Percentiles rank a stretch among this genome's conserved stretches.
Conservation (phyloP, 2,329 filamentous ascomycete genomes). For the Aspergillus hortae region DNA sequence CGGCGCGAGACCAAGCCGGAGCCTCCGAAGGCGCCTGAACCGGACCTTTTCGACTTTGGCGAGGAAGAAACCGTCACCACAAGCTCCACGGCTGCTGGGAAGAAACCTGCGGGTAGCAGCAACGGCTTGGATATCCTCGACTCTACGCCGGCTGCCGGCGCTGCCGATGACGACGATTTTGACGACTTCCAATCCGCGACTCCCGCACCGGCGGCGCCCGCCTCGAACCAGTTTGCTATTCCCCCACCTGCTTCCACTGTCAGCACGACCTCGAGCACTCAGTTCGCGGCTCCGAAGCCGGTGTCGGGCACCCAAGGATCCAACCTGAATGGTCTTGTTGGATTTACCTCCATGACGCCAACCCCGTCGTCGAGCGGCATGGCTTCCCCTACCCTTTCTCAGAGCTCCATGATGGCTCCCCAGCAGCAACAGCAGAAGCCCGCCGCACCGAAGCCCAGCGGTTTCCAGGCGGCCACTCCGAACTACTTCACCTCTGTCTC, state of each 20-base stretch:
- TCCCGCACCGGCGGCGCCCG: slow-evolving; percentile 38
- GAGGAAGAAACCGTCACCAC: slow-evolving; percentile 65
- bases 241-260: slow-evolving; percentile 47
- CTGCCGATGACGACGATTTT: slow-evolving; percentile 72
- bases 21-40: slow-evolving; percentile 71
- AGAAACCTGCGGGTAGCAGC: slow-evolving; percentile 38
- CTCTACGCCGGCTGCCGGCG: slow-evolving; percentile 34
- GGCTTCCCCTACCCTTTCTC: slow-evolving; percentile 56
- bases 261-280: slow-evolving; percentile 52
- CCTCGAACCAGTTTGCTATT: slow-evolving; percentile 38
- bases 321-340: slow-evolving; percentile 75
- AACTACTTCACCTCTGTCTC: slow-evolving; percentile 92
- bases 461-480: slow-evolving; percentile 73
- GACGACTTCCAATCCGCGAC: slow-evolving; percentile 94
- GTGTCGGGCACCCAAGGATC: slow-evolving; percentile 77
- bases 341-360: slow-evolving; percentile 77
- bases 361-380: slow-evolving; percentile 54
- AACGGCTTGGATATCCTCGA: slow-evolving; percentile 48
- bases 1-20: slow-evolving; percentile 57
- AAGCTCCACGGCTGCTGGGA: slow-evolving; percentile 39
- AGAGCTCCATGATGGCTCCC: slow-evolving; percentile 32
- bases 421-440: slow-evolving; percentile 37
- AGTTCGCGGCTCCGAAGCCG: slow-evolving; percentile 79
- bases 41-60: slow-evolving; percentile 84
- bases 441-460: slow-evolving; percentile 52